Evolutionary conservation across 208 protist genomes (phyloP).

Genomic region (Kentomonas sorsogonicus): DNA sequence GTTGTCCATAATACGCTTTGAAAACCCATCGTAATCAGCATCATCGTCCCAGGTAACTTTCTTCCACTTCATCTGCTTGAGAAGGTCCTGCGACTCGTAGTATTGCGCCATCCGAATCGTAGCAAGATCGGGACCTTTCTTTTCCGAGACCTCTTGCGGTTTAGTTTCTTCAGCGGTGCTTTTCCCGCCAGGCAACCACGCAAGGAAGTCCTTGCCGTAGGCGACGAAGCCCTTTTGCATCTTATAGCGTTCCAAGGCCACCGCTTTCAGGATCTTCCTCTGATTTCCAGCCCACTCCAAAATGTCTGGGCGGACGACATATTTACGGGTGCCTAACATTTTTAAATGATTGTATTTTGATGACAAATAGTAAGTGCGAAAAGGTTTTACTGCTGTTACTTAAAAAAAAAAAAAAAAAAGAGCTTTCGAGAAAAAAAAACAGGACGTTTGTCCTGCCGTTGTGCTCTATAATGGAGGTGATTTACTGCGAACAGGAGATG

Average conservation of each 20-base stretch:
- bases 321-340: slow-evolving; percentile 27
- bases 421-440: slow-evolving; percentile 2
- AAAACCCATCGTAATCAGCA: slow-evolving; percentile 82
- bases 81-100: slow-evolving; percentile 87
- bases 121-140: too few species aligned
- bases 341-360: slow-evolving; percentile 6
- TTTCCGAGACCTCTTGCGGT: slow-evolving; percentile 12
- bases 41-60: slow-evolving; percentile 88
- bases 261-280: slow-evolving; percentile 19
- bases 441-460: too few species aligned
- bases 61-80: slow-evolving; percentile 92
- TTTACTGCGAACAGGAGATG: neutral
- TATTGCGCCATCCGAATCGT: slow-evolving; percentile 65
- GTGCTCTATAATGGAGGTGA: neutral
- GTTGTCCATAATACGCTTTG: slow-evolving; percentile 81
- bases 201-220: slow-evolving; percentile 50
- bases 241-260: slow-evolving; percentile 50
- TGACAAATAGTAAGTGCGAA: neutral
- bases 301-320: slow-evolving; percentile 63
- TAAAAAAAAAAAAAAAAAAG: slow-evolving; percentile 11
- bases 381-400: slow-evolving; percentile 1
- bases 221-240: slow-evolving; percentile 78
- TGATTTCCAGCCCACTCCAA: slow-evolving; percentile 60
- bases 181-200: slow-evolving; percentile 26
- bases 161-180: slow-evolving; percentile 8